Evolutionary conservation across 352 stramenopile species (phyloP).

Genomic region (Globisporangium cederbergense): DNA sequence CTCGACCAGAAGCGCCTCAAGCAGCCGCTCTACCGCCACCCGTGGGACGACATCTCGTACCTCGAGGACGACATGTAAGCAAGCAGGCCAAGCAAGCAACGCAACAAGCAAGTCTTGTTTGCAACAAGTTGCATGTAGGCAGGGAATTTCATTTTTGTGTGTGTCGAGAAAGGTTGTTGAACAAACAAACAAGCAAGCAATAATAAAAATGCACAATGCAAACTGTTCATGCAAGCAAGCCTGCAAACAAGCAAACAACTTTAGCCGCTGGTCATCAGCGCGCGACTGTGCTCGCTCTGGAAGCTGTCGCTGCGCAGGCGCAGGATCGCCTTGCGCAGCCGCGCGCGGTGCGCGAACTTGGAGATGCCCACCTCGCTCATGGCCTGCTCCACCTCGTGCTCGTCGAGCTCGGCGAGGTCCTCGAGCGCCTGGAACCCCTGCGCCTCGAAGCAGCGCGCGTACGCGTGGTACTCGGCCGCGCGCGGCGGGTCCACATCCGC

Average conservation of each 20-base stretch:
- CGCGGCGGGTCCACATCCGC: conserved; percentile 40
- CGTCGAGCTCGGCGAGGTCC: conserved; percentile 58
- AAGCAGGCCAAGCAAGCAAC: not conserved
- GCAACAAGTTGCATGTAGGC: not conserved
- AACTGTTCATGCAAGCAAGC: not conserved
- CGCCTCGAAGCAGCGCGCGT: conserved; percentile 56
- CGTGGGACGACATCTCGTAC: conserved; percentile 98
- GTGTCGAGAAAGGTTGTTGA: not conserved
- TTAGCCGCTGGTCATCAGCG: conserved; percentile 22
- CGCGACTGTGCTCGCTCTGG: conserved; percentile 28
- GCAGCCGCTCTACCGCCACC: conserved; percentile 96
- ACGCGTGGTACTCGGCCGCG: conserved; percentile 50
- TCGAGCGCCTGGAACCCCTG: conserved; percentile 58
- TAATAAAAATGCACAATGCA: not conserved
- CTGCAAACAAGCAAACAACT: not conserved
- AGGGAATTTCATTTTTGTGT: conserved; percentile 3
- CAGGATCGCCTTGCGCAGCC: conserved; percentile 69
- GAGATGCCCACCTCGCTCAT: conserved; percentile 74
- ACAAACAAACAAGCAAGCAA: not conserved
- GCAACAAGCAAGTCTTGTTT: not conserved
- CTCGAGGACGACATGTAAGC: conserved; percentile 78
- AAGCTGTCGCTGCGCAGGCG: conserved; percentile 24
- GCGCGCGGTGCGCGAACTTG: conserved; percentile 71
- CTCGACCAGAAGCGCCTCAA: conserved; percentile 97
- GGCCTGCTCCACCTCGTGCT: conserved; percentile 66